A percentile compares a stretch with the other conserved stretches of the same genome.
Evolutionary conservation across 2,329 filamentous ascomycete genomes (phyloP).

Genomic region (Ophiocordyceps camponoti-floridani): DNA sequence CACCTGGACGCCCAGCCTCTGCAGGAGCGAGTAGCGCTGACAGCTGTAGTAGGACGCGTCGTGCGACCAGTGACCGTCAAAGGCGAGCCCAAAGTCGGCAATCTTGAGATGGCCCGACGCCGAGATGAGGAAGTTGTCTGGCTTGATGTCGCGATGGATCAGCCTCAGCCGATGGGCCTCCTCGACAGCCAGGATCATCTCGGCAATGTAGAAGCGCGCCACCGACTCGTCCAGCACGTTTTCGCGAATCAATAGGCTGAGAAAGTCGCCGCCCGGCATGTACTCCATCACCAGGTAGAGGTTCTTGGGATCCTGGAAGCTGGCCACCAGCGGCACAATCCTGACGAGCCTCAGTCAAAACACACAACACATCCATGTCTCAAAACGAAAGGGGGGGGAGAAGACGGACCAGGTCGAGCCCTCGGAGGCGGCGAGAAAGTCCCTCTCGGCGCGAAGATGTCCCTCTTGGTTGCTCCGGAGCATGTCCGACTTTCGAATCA

Average conservation of each 20-base stretch:
- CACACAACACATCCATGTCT: too few relatives aligned
- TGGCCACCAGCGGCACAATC: conserved; percentile 75
- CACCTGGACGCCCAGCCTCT: conserved; percentile 57
- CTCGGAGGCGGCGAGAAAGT: conserved; percentile 78
- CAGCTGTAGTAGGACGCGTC: conserved; percentile 74
- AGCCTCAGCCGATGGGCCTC: conserved; percentile 75
- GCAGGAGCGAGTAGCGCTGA: conserved; percentile 61
- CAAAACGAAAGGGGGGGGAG: background rate
- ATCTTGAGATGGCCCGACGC: conserved; percentile 84
- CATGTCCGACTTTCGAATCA: conserved; percentile 90
- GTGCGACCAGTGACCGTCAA: conserved; percentile 90
- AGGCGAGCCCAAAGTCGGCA: conserved; percentile 88
- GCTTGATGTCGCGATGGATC: conserved; percentile 93
- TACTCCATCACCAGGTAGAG: conserved; percentile 96
- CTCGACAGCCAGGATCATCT: conserved; percentile 92
- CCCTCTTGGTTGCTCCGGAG: conserved; percentile 80
- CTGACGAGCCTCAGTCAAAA: conserved; percentile 14
- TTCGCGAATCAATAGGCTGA: conserved; percentile 70
- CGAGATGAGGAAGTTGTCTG: conserved; percentile 89
- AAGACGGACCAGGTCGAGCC: conserved; percentile 55
- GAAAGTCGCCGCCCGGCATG: conserved; percentile 90
- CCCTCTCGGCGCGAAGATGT: conserved; percentile 76
- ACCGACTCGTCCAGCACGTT: conserved; percentile 64
- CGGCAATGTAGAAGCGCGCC: conserved; percentile 75
- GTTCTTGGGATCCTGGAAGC: conserved; percentile 71